phyloP scores from a whole-genome alignment of 495 filamentous ascomycete genomes.

The Neohortaea acidophila region DNA sequence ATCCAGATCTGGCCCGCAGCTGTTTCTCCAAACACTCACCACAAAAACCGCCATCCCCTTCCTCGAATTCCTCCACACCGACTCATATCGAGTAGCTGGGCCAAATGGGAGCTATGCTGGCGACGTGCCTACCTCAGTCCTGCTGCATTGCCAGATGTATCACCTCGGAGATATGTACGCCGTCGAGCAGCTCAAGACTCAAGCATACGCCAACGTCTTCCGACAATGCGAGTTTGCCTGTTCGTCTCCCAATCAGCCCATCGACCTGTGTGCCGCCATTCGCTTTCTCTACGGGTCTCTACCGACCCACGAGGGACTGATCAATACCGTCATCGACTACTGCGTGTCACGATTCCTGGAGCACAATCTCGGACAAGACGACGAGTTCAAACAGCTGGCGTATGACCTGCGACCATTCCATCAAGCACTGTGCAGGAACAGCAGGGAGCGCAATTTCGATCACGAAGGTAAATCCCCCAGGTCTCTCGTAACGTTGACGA shows the following conservation, averaged over 20 bases:
- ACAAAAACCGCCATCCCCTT: slow-evolving; percentile 10
- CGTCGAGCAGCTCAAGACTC: slow-evolving; percentile 17
- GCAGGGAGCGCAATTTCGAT: slow-evolving; percentile 16
- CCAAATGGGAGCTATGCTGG: neutral
- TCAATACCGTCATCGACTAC: slow-evolving; percentile 23
- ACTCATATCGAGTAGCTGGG: slow-evolving; percentile 14
- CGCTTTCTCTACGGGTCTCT: slow-evolving; percentile 22
- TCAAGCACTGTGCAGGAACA: slow-evolving; percentile 20
- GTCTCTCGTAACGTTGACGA: neutral
- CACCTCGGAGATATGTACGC: slow-evolving; percentile 22
- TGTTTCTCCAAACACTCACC: slow-evolving; percentile 12
- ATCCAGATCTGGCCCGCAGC: slow-evolving; percentile 17
- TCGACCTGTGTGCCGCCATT: slow-evolving; percentile 22
- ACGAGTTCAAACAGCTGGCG: slow-evolving; percentile 17
- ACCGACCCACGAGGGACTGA: slow-evolving; percentile 10
- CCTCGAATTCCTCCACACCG: slow-evolving; percentile 23
- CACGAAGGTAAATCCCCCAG: slow-evolving; percentile 21
- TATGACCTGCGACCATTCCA: slow-evolving; percentile 20
- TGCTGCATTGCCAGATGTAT: slow-evolving; percentile 22
- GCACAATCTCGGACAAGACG: slow-evolving; percentile 18
- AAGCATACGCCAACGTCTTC: slow-evolving; percentile 20
- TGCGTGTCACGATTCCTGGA: slow-evolving; percentile 22
- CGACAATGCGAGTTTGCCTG: slow-evolving; percentile 21
- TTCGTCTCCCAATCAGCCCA: slow-evolving; percentile 15
- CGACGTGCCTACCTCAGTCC: slow-evolving; percentile 15